Base-by-base conservation (phyloP, 805 yeast species). In the Clavispora fructus region DNA sequence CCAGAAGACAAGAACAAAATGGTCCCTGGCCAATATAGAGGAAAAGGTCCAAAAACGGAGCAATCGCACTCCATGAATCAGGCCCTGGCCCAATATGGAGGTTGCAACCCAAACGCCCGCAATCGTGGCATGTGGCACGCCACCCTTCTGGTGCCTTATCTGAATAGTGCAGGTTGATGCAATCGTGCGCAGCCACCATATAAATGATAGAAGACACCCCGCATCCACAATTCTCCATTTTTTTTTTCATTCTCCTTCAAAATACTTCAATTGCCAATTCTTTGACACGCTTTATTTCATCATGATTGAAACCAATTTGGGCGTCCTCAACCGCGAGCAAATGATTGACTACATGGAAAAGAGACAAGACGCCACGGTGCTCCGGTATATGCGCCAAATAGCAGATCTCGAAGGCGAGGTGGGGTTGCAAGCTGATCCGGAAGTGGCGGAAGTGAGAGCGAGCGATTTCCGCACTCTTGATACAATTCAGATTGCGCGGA, bases 281-380 rank as follows among this genome's bases (percentile, higher is more conserved):
- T 19, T 19, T 19, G 23, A 19, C 23, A 19, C 23, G 23, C 27
- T 19, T 19, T 7, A 3, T 10, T 6, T 7, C 35, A 9, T 7
- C 13, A 35, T 35, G 38, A 23, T 10, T 7, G 26, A 35, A 9
- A 7, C 17, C 35, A 31, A 23, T 16, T 16, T 38, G 31, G 42
- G 42, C 23, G 35, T 40, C 0, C 43, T 44, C 32, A 39, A 46
- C 16, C 45, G 41, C 8, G 83, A 75, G 27, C 77, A 78, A 50
- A 68, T 78, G 16, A 73, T 80, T 33, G 82, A 80, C 57, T 59
- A 73, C 31, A 78, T 85, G 82, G 91, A 85, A 55, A 71, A 81
- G 43, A 89, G 85, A 62, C 90, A 85, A 60, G 91, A 85, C 57
- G 87, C 86, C 2, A 81, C 83, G 23, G 90, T 84, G 16, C 65